Evolutionary conservation across 108 stramenopile genomes (phyloP), one percentile per base, ranked within the genome.

Genomic region (Aurantiochytrium sp.): DNA sequence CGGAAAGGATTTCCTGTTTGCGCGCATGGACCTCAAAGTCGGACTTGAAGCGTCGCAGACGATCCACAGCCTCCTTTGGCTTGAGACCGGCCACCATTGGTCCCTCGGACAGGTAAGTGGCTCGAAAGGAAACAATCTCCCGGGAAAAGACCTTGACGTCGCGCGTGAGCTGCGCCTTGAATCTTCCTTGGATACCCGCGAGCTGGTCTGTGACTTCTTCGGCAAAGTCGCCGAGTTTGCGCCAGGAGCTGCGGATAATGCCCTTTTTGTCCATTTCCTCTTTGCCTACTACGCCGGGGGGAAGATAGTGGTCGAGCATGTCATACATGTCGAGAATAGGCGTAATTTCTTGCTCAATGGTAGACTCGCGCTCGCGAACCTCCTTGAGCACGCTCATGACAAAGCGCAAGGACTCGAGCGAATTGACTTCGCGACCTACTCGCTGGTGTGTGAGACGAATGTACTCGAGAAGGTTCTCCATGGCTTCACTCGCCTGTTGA

Each of bases 261-360:
- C 91, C 87, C 87, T 92, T 92, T 71, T 92, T 93, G 64, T 95
- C 94, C 16, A 93, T 91, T 51, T 95, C 94, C 71, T 94, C 94
- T 88, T 92, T 91, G 55, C 90, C 87, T 8, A 94, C 76, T 1
- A 91, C 55, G 4, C 91, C 92, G n/a, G 89, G 91, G 14, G 94
- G 93, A 5, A 93, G 91, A 58, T 94, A 94, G 55, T 91, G 91
- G 90, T 94, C 93, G 57, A 95, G 90, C 93, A 95, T 93, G 59
- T 53, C 53, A 90, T 94, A 95, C 94, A 94, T 95, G 60, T 95
- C 94, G 8, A 93, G 53, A 83, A 95, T 94, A 19, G 94, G 94
- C 19, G 90, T 58, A 58, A 95, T 91, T 89, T 95, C 92, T 91
- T 92, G 83, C 87, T 93, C 92, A 60, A 95, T 95, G 69, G 91